phyloP scores from a whole-genome alignment of 169 alveolate genomes.

The Babesia ovata region DNA sequence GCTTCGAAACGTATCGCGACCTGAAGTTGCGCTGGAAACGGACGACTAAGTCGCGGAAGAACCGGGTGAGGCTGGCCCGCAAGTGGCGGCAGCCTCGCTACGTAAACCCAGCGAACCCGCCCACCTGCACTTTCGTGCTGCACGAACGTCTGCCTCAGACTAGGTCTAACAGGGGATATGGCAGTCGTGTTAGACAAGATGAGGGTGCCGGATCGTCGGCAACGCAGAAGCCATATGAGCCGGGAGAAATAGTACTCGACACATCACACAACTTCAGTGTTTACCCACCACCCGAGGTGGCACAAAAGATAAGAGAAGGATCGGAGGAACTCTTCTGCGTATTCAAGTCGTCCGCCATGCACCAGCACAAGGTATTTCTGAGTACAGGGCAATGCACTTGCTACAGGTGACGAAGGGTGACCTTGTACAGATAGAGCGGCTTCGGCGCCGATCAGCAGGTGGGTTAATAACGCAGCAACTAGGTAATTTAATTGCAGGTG shows the following conservation, averaged over 20 bases:
- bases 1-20: conserved; percentile 78
- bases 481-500: conserved; percentile 33
- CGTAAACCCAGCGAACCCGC: conserved; percentile 70
- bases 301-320: conserved; percentile 40
- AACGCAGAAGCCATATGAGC: background rate
- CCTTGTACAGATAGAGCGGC: conserved; percentile 83
- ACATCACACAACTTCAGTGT: conserved; percentile 66
- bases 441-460: conserved; percentile 83
- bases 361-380: conserved; percentile 74
- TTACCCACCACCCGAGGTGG: conserved; percentile 68
- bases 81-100: conserved; percentile 81
- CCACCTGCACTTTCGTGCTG: conserved; percentile 73
- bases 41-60: conserved; percentile 72
- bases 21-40: conserved; percentile 77
- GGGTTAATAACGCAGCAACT: background rate
- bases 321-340: conserved; percentile 69
- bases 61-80: conserved; percentile 75
- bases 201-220: background rate
- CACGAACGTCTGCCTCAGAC: conserved; percentile 76
- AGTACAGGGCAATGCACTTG: background rate
- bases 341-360: conserved; percentile 72
- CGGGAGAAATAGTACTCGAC: conserved; percentile 35
- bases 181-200: background rate
- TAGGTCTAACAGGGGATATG: conserved; percentile 39
- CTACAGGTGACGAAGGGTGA: conserved; percentile 84